A percentile compares a stretch with the other conserved stretches of the same genome.
Conservation (phyloP, 495 filamentous ascomycete species). For the Aspergillus egyptiacus region DNA sequence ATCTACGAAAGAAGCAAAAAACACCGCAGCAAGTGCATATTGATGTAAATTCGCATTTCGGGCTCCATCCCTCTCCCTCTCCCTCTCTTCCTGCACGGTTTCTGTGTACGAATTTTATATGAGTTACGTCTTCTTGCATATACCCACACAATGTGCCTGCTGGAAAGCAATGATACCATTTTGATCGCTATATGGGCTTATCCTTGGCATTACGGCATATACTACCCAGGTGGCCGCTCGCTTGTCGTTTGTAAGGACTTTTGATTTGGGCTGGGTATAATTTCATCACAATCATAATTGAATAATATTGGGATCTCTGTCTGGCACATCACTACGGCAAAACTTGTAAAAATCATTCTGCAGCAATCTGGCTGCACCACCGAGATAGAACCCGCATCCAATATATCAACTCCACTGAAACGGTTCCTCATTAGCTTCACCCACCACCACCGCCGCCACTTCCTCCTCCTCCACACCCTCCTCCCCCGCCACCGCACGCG, state of each 20-base stretch:
- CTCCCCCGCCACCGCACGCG: constrained; percentile 35
- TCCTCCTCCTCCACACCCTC: constrained; percentile 26
- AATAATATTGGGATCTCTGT: no score
- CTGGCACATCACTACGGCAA: no score
- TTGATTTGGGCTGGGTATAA: neutral
- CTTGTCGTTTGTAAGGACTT: neutral
- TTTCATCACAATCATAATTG: neutral
- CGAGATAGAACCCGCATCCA: neutral
- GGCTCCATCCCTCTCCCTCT: neutral
- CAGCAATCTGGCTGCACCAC: neutral
- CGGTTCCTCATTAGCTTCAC: constrained; percentile 21
- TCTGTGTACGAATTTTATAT: neutral
- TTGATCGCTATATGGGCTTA: constrained; percentile 2
- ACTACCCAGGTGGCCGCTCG: neutral
- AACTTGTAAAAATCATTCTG: neutral
- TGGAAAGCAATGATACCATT: constrained; percentile 6
- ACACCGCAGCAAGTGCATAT: constrained; percentile 32
- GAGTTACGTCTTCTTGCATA: constrained; percentile 4
- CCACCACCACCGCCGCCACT: constrained; percentile 20
- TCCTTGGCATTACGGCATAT: neutral
- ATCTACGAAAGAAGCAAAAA: constrained; percentile 34
- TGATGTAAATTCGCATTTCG: constrained; percentile 28
- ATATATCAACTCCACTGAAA: neutral
- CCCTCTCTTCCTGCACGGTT: neutral
- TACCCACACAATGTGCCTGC: neutral